A percentile compares a stretch with the other conserved stretches of the same genome.
These are phyloP conservation scores for Arthroderma uncinatum DNA, from an alignment of 2,329 filamentous ascomycete species.

Conservation along the genomic window DNA sequence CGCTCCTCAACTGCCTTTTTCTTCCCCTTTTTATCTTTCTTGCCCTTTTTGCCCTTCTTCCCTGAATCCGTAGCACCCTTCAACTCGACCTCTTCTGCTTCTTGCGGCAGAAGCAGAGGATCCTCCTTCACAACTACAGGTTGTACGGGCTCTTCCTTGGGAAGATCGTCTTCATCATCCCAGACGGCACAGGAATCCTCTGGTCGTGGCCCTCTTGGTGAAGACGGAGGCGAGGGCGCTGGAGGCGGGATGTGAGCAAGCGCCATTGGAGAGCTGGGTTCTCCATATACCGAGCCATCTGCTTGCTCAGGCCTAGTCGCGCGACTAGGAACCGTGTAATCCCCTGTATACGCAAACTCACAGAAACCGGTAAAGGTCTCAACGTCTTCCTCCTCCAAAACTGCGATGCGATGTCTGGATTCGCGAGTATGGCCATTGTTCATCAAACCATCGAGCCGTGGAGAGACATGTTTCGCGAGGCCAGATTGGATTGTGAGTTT, in stretches of 20 bases:
- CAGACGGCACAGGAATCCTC: constrained; percentile 9
- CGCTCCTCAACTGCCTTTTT: constrained; percentile 18
- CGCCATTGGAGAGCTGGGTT: constrained; percentile 9
- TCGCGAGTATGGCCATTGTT: constrained; percentile 38
- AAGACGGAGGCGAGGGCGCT: constrained; percentile 24
- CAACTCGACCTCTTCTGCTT: constrained; percentile 7
- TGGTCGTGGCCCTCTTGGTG: constrained; percentile 3
- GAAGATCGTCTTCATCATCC: constrained; percentile 3
- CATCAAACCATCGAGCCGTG: constrained; percentile 35
- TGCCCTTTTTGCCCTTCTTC: constrained; percentile 24
- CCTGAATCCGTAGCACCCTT: constrained; percentile 18
- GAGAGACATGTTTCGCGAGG: constrained; percentile 35
- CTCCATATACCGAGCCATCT: constrained; percentile 1
- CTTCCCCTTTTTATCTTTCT: constrained; percentile 21
- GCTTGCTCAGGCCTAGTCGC: constrained; percentile 8
- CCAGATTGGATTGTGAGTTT: constrained; percentile 39
- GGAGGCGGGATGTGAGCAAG: constrained; percentile 19
- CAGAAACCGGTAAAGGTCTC: constrained; percentile 40
- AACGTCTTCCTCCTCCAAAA: constrained; percentile 38
- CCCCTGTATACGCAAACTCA: constrained; percentile 41
- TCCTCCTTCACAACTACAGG: constrained; percentile 5
- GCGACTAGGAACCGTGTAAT: constrained; percentile 32
- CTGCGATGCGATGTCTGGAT: constrained; percentile 32
- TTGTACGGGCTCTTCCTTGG: constrained; percentile 1
- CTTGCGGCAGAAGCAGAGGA: constrained; percentile 4